Conservation (phyloP, 1,284 basidiomycete species). For the Boletus sp. region DNA sequence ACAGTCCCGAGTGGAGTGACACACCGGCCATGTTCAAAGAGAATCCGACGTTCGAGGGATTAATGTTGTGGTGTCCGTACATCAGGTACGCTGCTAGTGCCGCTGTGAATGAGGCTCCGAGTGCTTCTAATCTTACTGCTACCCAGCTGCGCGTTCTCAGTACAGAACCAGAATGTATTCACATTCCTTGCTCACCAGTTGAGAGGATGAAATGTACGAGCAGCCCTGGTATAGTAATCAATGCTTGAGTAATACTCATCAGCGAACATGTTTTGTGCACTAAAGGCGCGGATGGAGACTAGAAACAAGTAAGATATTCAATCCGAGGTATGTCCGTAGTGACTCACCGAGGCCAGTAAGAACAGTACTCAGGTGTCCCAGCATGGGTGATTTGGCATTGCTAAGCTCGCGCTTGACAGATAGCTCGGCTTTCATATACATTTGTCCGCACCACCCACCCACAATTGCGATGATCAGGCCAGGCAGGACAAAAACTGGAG, state of each 20-base stretch:
- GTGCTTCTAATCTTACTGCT: constrained; percentile 52
- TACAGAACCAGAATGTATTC: not conserved
- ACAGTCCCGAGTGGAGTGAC: constrained; percentile 43
- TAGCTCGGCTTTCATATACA: constrained; percentile 47
- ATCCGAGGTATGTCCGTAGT: not conserved
- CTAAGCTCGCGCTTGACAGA: constrained; percentile 50
- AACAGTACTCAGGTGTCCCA: constrained; percentile 47
- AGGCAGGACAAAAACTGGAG: constrained; percentile 44
- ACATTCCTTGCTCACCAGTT: constrained; percentile 44
- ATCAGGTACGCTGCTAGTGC: constrained; percentile 52
- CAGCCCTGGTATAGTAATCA: constrained; percentile 51
- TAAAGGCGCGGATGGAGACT: constrained; percentile 68
- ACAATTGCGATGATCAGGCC: constrained; percentile 44
- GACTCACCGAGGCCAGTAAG: constrained; percentile 58
- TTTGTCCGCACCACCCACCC: constrained; percentile 49
- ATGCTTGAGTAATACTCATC: constrained; percentile 50
- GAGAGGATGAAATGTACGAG: constrained; percentile 55
- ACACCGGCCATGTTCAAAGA: constrained; percentile 51
- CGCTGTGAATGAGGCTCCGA: constrained; percentile 58
- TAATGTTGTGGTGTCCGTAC: constrained; percentile 39
- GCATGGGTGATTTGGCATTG: constrained; percentile 48
- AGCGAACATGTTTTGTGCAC: constrained; percentile 52
- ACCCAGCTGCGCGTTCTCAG: constrained; percentile 48
- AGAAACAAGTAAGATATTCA: not conserved
- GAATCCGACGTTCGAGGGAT: constrained; percentile 53